Base-by-base conservation (phyloP, 2,329 filamentous ascomycete genomes). In the Beauveria varroae region DNA sequence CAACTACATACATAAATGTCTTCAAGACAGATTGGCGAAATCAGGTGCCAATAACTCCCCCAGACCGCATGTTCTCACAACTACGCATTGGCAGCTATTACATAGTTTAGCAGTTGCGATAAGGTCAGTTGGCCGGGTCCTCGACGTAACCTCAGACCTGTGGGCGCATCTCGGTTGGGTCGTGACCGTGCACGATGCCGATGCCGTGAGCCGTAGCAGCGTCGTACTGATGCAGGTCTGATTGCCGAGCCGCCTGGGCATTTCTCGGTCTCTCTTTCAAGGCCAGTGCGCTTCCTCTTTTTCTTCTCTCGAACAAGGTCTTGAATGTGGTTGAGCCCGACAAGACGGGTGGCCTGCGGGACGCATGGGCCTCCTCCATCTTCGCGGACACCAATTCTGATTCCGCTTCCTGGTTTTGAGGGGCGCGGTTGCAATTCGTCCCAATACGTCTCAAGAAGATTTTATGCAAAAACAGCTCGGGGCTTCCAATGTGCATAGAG, bases 161-260 rank as follows among this genome's bases (percentile, higher is more conserved):
- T 37, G 41, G n/a, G 28, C 28, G 28, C 18, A 37, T 47, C 43
- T 47, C 12, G 43, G 20, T 46, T 3, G 22, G 24, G 22, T 30
- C 44, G 20, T 52, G 49, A 37, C 24, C 9, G 49, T 12, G 51
- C 51, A 14, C 16, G 49, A 52, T 52, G 49, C 49, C 41, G 55
- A 57, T 57, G 55, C 55, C 55, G 55, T 57, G 44, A 49, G 55
- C 55, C 44, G 55, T 57, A 24, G 43, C 40, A 57, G 43, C n/a
- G 55, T 57, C 9, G 55, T 44, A 57, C 28, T 26, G 41, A 47
- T 47, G 28, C 53, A 56, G 40, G 41, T 54, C 34, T 37, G 34
- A 37, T 37, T 37, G 34, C 34, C 34, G 34, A 37, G 34, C 34
- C 34, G 34, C 34, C 34, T 37, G 41, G 20, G 41, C 41, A 57